Evolutionary conservation across 1,284 basidiomycete genomes (phyloP), one percentile per base, ranked within the genome.

Genomic region (Sporisorium exsertum): DNA sequence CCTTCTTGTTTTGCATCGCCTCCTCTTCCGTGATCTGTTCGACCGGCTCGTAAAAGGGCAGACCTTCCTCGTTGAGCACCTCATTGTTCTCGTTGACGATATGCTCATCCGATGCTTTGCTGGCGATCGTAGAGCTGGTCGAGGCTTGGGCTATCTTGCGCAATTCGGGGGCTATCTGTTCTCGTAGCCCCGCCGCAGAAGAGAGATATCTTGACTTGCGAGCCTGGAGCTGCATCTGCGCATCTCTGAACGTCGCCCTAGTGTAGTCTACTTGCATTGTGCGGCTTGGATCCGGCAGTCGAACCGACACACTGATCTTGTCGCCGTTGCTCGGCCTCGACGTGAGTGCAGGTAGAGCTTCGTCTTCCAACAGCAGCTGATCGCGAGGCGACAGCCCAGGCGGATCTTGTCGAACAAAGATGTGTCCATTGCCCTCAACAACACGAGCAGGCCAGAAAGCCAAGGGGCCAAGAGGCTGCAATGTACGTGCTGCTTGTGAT

Each of bases 1-100:
- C 67, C 53, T 63, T 56, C 37, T 70, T 70, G 22, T 45, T 24
- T 32, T 51, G 16, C 10, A 22, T 54, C 26, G 67, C 60, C n/a
- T 72, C 61, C 50, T 65, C 59, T 29, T 75, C 72, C n/a, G 56
- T 40, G 1, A 84, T 59, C 26, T 54, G 16, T 50, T 85, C 83
- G 10, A 82, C 68, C 2, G 78, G 79, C 45, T 85, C 82, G 33
- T 80, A 79, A 58, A 85, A 85, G 3, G 83, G 83, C 43, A 85
- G 62, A 1, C 83, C 83, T 60, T 85, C 83, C 56, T 85, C 83
- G 63, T 84, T 84, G 35, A 85, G 70, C 16, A 77, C 80, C 52
- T 81, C 64, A 27, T 76, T 60, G 2, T 79, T 32, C 13, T 77
- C 76, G 56, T 76, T 77, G 26, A 80, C 57, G 46, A 67, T 3